Evolutionary conservation across 805 yeast genomes (phyloP), one percentile per base, ranked within the genome.

Genomic region (Spathaspora gorwiae): DNA sequence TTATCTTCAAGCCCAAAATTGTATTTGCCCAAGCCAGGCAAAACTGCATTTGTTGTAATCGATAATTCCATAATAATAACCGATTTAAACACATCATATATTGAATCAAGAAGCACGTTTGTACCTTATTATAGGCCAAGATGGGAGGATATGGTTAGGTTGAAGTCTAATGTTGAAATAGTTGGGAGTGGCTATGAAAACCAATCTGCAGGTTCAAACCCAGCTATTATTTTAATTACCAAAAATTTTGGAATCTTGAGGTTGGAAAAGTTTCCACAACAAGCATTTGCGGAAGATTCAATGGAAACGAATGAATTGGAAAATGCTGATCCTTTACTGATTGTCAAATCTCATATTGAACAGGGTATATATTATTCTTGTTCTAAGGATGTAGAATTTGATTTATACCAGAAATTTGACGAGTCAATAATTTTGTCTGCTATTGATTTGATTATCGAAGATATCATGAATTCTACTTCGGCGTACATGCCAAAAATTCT

Each of bases 81-180:
- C 1, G 95, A 87, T 53, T 67, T 84, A 8, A 69, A 78, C 39
- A 54, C 64, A 19, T 56, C 68, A 2, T 64, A 61, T 41, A 57
- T 59, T 10, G 55, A 56, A 26, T 44, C 59, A 0, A 37, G 49
- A 15, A 41, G 50, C 7, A 37, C 38, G 11, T 42, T 62, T 2
- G 51, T 51, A 19, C 57, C 54, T 38, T 68, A 65, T 50, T 61
- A 68, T 47, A 61, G 58, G 40, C 73, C 79, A 3, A 75, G 83
- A 54, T 90, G 96, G 96, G 96, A 90, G 61, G 97, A 92, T 59
- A 68, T 79, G 10, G 70, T 90, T 10, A 65, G 73, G 6, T 76
- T 90, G 51, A 80, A 79, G 48, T 48, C 71, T 1, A 70, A 73
- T 13, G 72, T 82, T 5, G 59, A 70, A 0, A 66, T 88, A 14